A percentile compares a stretch with the other conserved stretches of the same genome.
Conservation (phyloP, 1,284 basidiomycete species). For the Pseudozyma hubeiensis region DNA sequence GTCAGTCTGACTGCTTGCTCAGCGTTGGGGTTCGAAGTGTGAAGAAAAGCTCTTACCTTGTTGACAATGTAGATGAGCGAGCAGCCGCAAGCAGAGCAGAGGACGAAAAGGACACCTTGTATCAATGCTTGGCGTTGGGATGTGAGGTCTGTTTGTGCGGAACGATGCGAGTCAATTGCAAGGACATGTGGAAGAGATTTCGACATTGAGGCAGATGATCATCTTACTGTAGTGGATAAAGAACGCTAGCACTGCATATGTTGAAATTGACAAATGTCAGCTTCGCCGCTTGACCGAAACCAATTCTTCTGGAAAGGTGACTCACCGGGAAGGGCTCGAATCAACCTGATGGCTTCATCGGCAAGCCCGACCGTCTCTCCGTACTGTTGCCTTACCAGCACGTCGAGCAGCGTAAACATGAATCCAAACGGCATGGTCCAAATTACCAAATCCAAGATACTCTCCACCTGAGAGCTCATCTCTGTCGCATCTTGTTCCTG, state of each 20-base stretch:
- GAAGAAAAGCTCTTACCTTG: constrained; percentile 42
- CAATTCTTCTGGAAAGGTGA: background rate
- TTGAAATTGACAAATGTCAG: background rate
- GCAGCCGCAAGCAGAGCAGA: constrained; percentile 47
- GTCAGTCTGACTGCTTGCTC: background rate
- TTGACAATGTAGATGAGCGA: constrained; percentile 61
- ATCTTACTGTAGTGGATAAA: constrained; percentile 57
- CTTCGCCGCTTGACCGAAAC: background rate
- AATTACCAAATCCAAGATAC: constrained; percentile 56
- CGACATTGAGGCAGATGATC: background rate
- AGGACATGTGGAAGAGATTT: background rate
- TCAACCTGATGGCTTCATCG: constrained; percentile 43
- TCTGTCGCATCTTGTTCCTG: constrained; percentile 41
- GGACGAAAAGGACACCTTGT: constrained; percentile 40
- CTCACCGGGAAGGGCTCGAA: constrained; percentile 56
- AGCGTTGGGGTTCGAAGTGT: background rate
- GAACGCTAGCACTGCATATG: constrained; percentile 37
- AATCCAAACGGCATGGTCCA: constrained; percentile 67
- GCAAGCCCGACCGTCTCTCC: constrained; percentile 48
- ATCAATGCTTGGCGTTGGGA: constrained; percentile 42
- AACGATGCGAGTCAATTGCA: background rate
- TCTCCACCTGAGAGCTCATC: constrained; percentile 49
- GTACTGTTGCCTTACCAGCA: constrained; percentile 67
- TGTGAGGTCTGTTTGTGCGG: constrained; percentile 30
- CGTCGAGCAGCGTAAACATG: constrained; percentile 61